Base-by-base conservation (phyloP, 805 yeast genomes). In the Candida endomychidarum region DNA sequence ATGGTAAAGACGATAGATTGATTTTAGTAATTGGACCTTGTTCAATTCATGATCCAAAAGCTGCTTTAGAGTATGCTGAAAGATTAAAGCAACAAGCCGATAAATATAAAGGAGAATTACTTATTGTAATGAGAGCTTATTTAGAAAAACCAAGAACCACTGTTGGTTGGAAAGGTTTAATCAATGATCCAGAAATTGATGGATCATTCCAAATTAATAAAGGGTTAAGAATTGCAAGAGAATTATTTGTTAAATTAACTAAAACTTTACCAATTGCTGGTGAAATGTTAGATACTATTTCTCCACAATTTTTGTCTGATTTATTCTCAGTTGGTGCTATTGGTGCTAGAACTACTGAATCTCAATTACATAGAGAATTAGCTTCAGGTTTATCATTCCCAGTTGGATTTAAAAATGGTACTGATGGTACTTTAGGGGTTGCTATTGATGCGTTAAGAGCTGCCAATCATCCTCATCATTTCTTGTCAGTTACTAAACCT, bases 371-470 rank as follows among this genome's bases (percentile, higher is more conserved):
- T 72, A 83, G 99, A 69, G 99, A 91, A 70, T 79, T 91, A 54
- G 95, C 98, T 15, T 90, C 97, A 7, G 99, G 99, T 39, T 75
- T 93, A 46, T 86, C 96, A n/a, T 91, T 91, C 91, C 99, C 99
- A 43, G 81, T 91, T 42, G 99, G 99, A 37, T 91, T 91, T 84
- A 91, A 91, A 72, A 91, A 91, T 63, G 99, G 98, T 65, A 91
- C 99, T 29, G 99, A 91, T 63, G 99, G 99, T 60, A 76, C 93
- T 37, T 72, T 91, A 47, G 84, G 80, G 43, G 97, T 91, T 47
- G 96, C 99, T 9, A 72, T 93, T 37, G 99, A 90, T 62, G 98
- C 99, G 28, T 85, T 87, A 53, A 77, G 82, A 62, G 93, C 99
- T 34, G 95, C 99, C 31, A 74, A 91, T 27, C 83, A 83, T 59